These are phyloP conservation scores for Suillus cothurnatus DNA, from an alignment of 768 basidiomycete genomes.

Conservation along the genomic window DNA sequence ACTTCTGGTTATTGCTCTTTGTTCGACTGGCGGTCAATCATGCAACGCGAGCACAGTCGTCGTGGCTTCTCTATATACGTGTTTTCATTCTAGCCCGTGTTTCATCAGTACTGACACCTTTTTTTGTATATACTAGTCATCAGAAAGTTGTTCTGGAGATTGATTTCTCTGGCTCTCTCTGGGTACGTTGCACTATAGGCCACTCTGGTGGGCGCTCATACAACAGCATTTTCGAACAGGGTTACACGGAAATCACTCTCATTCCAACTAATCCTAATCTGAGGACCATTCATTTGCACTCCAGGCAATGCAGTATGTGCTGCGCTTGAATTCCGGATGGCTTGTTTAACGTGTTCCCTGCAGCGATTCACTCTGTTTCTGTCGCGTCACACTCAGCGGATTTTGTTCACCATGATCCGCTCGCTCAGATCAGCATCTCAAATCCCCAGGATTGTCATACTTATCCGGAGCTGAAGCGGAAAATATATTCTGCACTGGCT, in stretches of 20 bases:
- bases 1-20: conserved; percentile 6
- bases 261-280: conserved; percentile 79
- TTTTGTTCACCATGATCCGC: conserved; percentile 77
- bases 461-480: conserved; percentile 92
- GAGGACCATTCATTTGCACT: conserved; percentile 84
- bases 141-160: conserved; percentile 96
- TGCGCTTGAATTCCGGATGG: conserved; percentile 17
- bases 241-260: conserved; percentile 92
- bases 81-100: conserved; percentile 38
- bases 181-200: conserved; percentile 53
- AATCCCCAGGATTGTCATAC: conserved; percentile 79
- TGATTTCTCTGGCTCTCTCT: conserved; percentile 85
- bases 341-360: conserved; percentile 25
- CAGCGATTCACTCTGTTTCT: conserved; percentile 74
- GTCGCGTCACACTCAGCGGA: conserved; percentile 74
- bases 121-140: conserved; percentile 78
- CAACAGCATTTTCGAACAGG: conserved; percentile 47
- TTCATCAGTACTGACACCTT: conserved; percentile 45
- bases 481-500: conserved; percentile 85
- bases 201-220: conserved; percentile 21
- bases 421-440: conserved; percentile 63
- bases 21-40: conserved; percentile 31
- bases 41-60: conserved; percentile 77
- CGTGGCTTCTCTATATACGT: conserved; percentile 90
- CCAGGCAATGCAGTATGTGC: conserved; percentile 80